Base-by-base conservation (phyloP, 306 rosid genomes). In the Fragaria ananassa region DNA sequence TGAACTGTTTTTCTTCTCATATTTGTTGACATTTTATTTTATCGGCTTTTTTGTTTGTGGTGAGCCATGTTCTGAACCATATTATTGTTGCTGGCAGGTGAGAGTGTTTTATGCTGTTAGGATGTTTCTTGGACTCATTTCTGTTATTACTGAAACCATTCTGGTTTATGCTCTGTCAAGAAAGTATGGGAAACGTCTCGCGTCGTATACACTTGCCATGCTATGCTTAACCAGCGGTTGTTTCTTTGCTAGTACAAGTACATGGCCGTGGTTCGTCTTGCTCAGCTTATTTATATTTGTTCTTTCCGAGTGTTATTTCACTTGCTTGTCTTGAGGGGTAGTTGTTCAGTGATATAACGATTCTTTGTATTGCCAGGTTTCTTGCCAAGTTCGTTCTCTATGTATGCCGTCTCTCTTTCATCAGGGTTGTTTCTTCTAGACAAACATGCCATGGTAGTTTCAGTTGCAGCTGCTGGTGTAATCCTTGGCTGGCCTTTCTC, bases 401-500 rank as follows among this genome's bases (percentile, higher is more conserved):
- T 96, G 99, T 92, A 96, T 50, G 96, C 98, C 54, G 78, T 96
- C 12, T 92, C 99, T 80, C 89, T 96, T 6, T 90, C 97, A 12
- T 91, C 99, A 0, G 99, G 97, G 64, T 71, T 96, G 78, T 96
- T 90, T 86, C 96, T 96, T 82, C 93, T 96, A 64, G 93, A 88
- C 69, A 91, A 85, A 74, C 97, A 87, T 62, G 90, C 97, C 78
- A 82, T 85, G 68, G 85, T 98, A 53, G 92, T 96, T 86, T 83
- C 96, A 71, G 93, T 77, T 86, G 84, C 99, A 64, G 96, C 91
- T 46, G 5, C 66, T 72, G 99, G 99, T 49, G 99, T 91, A n/a
- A 88, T 96, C 69, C 93, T 96, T 76, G 99, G 96, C 64, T 96
- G 99, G 99, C 99, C 99, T 54, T 96, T 96, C 89, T 92, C 99